Percentiles rank a stretch among this genome's conserved stretches.
phyloP scores from a whole-genome alignment of 2,329 filamentous ascomycete species.

The Tolypocladium tropicale region DNA sequence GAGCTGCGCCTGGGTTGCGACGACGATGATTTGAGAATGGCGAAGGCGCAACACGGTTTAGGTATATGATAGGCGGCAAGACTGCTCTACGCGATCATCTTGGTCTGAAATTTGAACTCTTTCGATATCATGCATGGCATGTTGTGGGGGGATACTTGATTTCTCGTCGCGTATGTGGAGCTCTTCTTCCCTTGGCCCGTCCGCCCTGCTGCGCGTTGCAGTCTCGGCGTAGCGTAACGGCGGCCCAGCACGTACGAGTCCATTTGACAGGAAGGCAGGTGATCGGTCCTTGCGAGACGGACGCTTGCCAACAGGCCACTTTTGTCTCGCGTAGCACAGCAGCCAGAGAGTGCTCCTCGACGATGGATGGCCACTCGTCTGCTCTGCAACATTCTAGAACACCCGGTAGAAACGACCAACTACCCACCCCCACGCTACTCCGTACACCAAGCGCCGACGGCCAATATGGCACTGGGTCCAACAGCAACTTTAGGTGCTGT shows the following conservation, averaged over 20 bases:
- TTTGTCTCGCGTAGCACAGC: background rate
- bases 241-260: too few relatives aligned
- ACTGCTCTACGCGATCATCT: background rate
- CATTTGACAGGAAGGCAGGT: too few relatives aligned
- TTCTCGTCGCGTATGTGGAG: background rate
- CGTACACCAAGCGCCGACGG: too few relatives aligned
- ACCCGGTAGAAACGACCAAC: background rate
- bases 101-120: background rate
- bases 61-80: background rate
- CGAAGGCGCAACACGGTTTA: background rate
- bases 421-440: too few relatives aligned
- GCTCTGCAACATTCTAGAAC: background rate
- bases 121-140: background rate
- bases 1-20: background rate
- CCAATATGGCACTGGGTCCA: too few relatives aligned
- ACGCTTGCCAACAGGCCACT: background rate
- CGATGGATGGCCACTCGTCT: background rate
- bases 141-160: background rate
- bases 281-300: too few relatives aligned
- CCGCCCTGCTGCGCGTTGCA: background rate
- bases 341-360: background rate
- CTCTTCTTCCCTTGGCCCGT: background rate
- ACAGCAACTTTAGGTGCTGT: too few relatives aligned
- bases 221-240: background rate
- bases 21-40: constrained; percentile 1